phyloP scores from a whole-genome alignment of 139 green algal species.

The Protoeuglena noctilucae region DNA sequence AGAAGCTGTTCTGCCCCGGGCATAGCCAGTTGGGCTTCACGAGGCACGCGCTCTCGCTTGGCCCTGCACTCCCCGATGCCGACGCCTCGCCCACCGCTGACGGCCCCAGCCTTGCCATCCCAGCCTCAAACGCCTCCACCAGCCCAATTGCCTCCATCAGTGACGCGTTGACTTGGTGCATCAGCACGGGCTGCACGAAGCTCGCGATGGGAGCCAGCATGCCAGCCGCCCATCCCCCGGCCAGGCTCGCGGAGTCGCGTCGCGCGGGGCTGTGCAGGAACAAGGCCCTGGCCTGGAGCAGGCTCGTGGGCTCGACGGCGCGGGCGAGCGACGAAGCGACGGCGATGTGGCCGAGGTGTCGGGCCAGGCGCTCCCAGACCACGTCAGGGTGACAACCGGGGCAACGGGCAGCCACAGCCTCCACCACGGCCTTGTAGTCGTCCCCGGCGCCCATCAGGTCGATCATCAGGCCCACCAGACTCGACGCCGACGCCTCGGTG shows the following conservation, averaged over 20 bases:
- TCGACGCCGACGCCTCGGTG: too few relatives aligned
- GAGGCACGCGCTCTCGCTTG: too few relatives aligned
- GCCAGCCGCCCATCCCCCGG: slow-evolving; percentile 20
- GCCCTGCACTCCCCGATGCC: not conserved
- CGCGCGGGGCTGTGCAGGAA: slow-evolving; percentile 3
- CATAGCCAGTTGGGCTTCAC: not conserved
- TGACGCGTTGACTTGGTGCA: slow-evolving; percentile 12
- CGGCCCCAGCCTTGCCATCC: not conserved
- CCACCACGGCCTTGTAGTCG: too few relatives aligned
- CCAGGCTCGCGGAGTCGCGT: slow-evolving; percentile 6
- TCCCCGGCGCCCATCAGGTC: too few relatives aligned
- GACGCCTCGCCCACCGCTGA: not conserved
- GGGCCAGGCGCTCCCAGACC: slow-evolving; percentile 8
- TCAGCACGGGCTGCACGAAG: slow-evolving; percentile 20
- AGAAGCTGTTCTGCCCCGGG: not conserved
- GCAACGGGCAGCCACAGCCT: slow-evolving; percentile 1
- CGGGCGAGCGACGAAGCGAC: slow-evolving; percentile 5
- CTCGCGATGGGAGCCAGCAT: slow-evolving; percentile 10
- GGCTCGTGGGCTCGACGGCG: not conserved
- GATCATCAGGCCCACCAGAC: too few relatives aligned
- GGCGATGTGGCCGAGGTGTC: slow-evolving; percentile 7
- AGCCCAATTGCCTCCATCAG: not conserved
- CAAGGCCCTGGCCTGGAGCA: not conserved
- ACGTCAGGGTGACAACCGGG: slow-evolving; percentile 10
- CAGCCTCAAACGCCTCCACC: slow-evolving; percentile 5